Evolutionary conservation across 768 basidiomycete genomes (phyloP).

Genomic region (Trametes coccinea): DNA sequence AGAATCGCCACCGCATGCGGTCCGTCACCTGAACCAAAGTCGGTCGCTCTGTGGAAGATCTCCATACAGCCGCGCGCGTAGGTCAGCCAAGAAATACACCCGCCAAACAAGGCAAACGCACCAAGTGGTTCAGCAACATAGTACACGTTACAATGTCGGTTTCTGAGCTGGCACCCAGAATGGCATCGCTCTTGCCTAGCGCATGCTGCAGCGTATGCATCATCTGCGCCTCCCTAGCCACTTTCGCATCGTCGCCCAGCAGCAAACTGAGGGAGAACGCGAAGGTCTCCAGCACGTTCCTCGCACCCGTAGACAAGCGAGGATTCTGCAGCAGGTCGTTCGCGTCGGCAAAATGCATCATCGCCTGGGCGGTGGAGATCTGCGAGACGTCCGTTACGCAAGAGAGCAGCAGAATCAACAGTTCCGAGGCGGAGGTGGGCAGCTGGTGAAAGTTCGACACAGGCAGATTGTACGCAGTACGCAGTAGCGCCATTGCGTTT

Average conservation of each 20-base stretch:
- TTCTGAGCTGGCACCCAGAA: conserved; percentile 57
- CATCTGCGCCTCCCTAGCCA: conserved; percentile 68
- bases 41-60: conserved; percentile 58
- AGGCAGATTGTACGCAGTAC: conserved; percentile 53
- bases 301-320: conserved; percentile 51
- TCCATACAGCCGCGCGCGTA: conserved; percentile 28
- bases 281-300: conserved; percentile 61
- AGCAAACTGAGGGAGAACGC: conserved; percentile 57
- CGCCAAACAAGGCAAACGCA: conserved; percentile 33
- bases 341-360: conserved; percentile 47
- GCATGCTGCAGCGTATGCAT: conserved; percentile 63
- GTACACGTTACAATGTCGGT: conserved; percentile 66
- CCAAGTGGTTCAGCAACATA: conserved; percentile 61
- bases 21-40: conserved; percentile 64
- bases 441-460: conserved; percentile 58
- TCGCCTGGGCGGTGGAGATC: conserved; percentile 60
- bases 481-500: conserved; percentile 60
- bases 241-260: conserved; percentile 70
- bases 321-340: conserved; percentile 54
- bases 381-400: conserved; percentile 63
- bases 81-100: background rate
- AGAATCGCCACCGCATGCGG: conserved; percentile 26
- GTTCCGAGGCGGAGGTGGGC: conserved; percentile 59
- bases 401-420: conserved; percentile 61
- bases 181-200: conserved; percentile 53